These are phyloP conservation scores for Paragyromitra xinjiangensis DNA, from an alignment of 495 filamentous ascomycete genomes.

Conservation along the genomic window DNA sequence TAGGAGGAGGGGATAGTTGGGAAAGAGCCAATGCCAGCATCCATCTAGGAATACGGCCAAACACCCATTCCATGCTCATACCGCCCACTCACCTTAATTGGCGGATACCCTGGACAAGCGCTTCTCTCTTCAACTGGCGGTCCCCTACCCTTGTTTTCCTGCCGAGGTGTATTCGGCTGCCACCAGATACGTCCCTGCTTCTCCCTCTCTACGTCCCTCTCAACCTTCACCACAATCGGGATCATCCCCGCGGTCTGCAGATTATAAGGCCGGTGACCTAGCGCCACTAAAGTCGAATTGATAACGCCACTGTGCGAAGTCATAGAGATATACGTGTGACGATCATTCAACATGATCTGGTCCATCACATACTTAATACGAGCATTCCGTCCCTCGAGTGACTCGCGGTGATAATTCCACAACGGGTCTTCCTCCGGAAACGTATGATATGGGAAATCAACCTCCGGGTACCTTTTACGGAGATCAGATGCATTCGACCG, in stretches of 20 bases:
- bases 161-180: conserved; percentile 37
- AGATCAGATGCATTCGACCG: conserved; percentile 32
- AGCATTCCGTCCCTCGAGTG: conserved; percentile 35
- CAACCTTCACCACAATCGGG: conserved; percentile 50
- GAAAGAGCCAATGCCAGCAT: background rate
- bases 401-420: conserved; percentile 54
- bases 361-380: conserved; percentile 49
- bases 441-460: conserved; percentile 33
- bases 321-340: conserved; percentile 50
- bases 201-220: conserved; percentile 16
- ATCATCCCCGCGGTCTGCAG: conserved; percentile 52
- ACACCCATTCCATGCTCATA: conserved; percentile 49
- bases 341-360: conserved; percentile 38
- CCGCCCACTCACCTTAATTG: conserved; percentile 39
- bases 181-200: conserved; percentile 39
- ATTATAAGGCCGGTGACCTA: conserved; percentile 47
- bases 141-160: conserved; percentile 12
- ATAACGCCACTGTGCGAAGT: conserved; percentile 53
- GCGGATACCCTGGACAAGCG: conserved; percentile 40
- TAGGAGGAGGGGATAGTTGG: background rate
- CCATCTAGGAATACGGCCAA: conserved; percentile 47
- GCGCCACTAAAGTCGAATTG: conserved; percentile 49
- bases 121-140: conserved; percentile 22
- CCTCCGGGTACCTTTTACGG: conserved; percentile 28
- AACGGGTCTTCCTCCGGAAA: conserved; percentile 49